phyloP scores from a whole-genome alignment of 176 grass and related monocot genomes.

The Calamus simplicifolius region DNA sequence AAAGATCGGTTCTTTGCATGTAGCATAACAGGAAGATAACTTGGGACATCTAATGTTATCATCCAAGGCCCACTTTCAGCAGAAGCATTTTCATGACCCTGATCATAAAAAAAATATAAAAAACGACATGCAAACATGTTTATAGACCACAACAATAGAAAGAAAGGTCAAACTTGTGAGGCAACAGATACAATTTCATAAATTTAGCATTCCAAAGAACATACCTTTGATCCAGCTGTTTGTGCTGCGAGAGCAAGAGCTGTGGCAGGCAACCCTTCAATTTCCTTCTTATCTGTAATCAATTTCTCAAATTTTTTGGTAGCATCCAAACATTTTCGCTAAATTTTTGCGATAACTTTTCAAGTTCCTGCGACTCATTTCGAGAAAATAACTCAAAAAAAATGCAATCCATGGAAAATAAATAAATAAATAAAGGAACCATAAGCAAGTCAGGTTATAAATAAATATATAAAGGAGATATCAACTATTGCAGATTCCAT shows the following conservation, averaged over 20 bases:
- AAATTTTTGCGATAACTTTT: slow-evolving; percentile 83
- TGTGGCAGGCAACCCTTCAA: slow-evolving; percentile 71
- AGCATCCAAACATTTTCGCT: slow-evolving; percentile 94
- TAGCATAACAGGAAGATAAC: slow-evolving; percentile 85
- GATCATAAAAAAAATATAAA: slow-evolving; percentile 4
- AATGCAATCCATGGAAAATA: not conserved
- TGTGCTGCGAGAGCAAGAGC: slow-evolving; percentile 87
- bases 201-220: not conserved
- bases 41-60: slow-evolving; percentile 86
- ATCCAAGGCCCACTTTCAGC: slow-evolving; percentile 93
- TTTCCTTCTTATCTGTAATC: slow-evolving; percentile 79
- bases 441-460: not conserved
- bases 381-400: slow-evolving; percentile 9
- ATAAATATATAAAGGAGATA: not conserved
- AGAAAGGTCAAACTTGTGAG: not conserved
- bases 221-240: slow-evolving; percentile 70
- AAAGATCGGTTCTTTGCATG: slow-evolving; percentile 77
- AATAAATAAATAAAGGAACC: not conserved
- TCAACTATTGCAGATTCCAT: no score
- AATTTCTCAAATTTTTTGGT: slow-evolving; percentile 95
- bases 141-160: not conserved
- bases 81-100: slow-evolving; percentile 91
- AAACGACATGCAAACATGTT: not conserved
- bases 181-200: not conserved
- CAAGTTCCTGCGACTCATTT: slow-evolving; percentile 49